Percentiles rank a stretch among this genome's conserved stretches.
Conservation (phyloP, 2,329 filamentous ascomycete genomes). For the Neopestalotiopsis rosae region DNA sequence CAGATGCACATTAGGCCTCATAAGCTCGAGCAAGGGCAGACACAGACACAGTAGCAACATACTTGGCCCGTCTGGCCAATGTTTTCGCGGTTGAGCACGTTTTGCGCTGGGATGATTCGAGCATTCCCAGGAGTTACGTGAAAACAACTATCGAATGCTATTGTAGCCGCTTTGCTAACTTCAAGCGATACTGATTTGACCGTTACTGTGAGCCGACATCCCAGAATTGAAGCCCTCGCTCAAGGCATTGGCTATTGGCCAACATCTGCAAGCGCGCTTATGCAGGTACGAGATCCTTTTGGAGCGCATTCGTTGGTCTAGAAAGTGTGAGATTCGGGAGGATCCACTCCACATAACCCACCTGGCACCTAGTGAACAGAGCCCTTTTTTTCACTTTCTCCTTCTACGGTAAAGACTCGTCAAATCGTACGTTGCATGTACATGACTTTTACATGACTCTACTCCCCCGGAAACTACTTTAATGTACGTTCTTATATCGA, state of each 20-base stretch:
- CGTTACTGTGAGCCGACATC: no score
- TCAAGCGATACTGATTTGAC: no score
- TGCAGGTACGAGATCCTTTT: slow-evolving; percentile 1
- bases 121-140: background rate
- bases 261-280: background rate
- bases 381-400: background rate
- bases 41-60: background rate
- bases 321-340: background rate
- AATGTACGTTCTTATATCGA: background rate
- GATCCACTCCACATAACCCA: background rate
- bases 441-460: background rate
- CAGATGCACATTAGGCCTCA: background rate
- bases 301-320: background rate
- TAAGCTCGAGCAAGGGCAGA: background rate
- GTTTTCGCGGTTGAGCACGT: background rate
- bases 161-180: no score
- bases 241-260: background rate
- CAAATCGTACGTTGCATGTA: background rate
- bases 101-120: background rate
- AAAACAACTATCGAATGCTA: no score
- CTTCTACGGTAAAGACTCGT: background rate
- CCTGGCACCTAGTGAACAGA: background rate
- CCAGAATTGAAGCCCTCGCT: no score
- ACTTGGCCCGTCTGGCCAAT: background rate
- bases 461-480: background rate